Base-by-base conservation (phyloP, 768 basidiomycete species). In the Rhizopogon roseolus region DNA sequence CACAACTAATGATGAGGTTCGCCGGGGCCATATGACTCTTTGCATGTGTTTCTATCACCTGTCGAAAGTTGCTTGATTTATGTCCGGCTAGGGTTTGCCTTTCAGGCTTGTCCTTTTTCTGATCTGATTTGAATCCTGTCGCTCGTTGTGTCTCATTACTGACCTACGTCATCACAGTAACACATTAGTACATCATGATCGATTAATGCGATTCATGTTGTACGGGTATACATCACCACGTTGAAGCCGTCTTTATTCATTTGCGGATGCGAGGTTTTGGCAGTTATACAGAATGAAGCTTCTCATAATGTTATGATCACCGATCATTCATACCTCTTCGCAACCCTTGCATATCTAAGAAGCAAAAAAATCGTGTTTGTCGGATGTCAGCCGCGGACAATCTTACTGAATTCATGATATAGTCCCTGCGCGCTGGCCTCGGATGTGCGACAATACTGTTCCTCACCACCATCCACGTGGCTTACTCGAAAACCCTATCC, bases 11-110 rank as follows among this genome's bases (percentile, higher is more conserved):
- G 86, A 88, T 85, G 87, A 69, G 57, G 41, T 48, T 59, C 51
- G 69, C 88, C 88, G 88, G 88, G 88, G 88, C 88, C 88, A 90
- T 84, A 88, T 82, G 88, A 90, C 83, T 62, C 85, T 86, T 76
- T 67, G 71, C 64, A 68, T 65, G 61, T 57, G n/a, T 42, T 60
- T 61, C 55, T 41, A 59, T 43, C 57, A 46, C 58, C 62, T 65
- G 78, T 68, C 75, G 78, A 76, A 74, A 81, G 80, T 63, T 59
- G 81, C 40, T 67, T 81, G 82, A 84, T 76, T 72, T 75, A 76
- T 65, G 78, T 79, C 82, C 82, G 82, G 83, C 46, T 36, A 28
- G 75, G 22, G 80, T 73, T 51, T 28, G 40, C 27, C 50, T 28
- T 46, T 51, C 34, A 48, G 46, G 34, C 46, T 25, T 22, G 22